These are phyloP conservation scores for Dipodascopsis uninucleata DNA, from an alignment of 805 yeast species.

Conservation along the genomic window DNA sequence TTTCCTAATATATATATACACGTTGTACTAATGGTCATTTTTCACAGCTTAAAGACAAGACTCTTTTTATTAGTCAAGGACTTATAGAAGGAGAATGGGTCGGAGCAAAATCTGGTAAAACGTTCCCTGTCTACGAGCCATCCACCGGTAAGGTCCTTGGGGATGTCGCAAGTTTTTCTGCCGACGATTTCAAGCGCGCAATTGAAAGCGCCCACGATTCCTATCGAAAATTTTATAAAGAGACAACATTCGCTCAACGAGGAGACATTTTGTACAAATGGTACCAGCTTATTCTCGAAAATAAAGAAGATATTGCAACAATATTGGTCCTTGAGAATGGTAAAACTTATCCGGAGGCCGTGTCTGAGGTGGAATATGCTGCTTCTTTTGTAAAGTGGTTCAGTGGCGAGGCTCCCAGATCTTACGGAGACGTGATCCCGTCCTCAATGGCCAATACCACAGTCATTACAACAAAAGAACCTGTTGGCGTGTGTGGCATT, in stretches of 20 bases:
- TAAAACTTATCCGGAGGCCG: constrained; percentile 63
- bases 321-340: constrained; percentile 69
- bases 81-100: too few relatives aligned
- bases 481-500: constrained; percentile 61
- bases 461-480: constrained; percentile 53
- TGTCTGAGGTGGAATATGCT: constrained; percentile 60
- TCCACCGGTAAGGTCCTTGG: too few relatives aligned
- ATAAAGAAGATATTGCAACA: constrained; percentile 61
- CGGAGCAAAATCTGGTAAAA: constrained; percentile 1
- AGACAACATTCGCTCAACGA: constrained; percentile 58
- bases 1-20: too few relatives aligned
- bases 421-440: constrained; percentile 54
- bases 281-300: constrained; percentile 51
- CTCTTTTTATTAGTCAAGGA: too few relatives aligned
- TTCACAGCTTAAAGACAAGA: too few relatives aligned
- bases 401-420: constrained; percentile 71
- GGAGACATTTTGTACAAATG: constrained; percentile 51
- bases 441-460: constrained; percentile 43
- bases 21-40: too few relatives aligned
- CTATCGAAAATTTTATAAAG: too few relatives aligned
- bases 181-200: too few relatives aligned
- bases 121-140: constrained; percentile 38
- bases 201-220: too few relatives aligned
- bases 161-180: too few relatives aligned
- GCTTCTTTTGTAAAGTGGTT: constrained; percentile 86